Base-by-base conservation (phyloP, 257 asterid species). In the Handroanthus guayacan region DNA sequence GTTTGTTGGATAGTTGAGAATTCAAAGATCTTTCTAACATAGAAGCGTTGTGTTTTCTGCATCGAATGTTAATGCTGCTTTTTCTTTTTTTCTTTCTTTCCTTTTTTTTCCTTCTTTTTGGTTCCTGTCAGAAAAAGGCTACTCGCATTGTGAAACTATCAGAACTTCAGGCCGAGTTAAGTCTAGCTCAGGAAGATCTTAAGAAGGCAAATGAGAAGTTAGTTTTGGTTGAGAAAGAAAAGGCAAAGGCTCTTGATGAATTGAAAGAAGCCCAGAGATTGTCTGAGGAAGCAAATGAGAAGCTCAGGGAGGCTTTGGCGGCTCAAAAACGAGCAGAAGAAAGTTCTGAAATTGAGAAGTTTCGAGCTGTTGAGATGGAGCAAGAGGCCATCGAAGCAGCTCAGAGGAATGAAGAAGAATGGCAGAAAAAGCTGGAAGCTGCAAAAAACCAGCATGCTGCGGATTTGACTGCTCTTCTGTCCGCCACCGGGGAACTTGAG, bases 241-340 rank as follows among this genome's bases (percentile, higher is more conserved):
- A 90, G 57, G 81, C 58, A 5, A 84, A 85, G 79, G 87, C 89
- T 77, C 82, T 92, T 73, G 95, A 89, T 31, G 95, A 94, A 67
- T 61, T 88, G 83, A 87, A 87, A 64, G 92, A 89, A 77, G 90
- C 85, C 48, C 88, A 86, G 82, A 87, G 76, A 72, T 75, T 80
- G 80, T 87, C 89, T 13, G 91, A 88, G 73, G 98, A 88, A 73
- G 92, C 96, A 16, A 88, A 88, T 69, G 92, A 78, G 89, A 94
- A 87, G 87, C 94, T 94, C 58, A 83, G 79, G 75, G 96, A 92
- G 79, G 97, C 96, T 50, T 65, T 89, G 84, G 81, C 74, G 71
- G 96, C 96, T 72, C 95, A 83, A 80, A 94, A 85, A 76, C 94
- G 81, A 70, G 98, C 95, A 0, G 98, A 92, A 82, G 98, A 90